Base-by-base conservation (phyloP, 2,329 filamentous ascomycete species). In the Tolypocladium tropicale region DNA sequence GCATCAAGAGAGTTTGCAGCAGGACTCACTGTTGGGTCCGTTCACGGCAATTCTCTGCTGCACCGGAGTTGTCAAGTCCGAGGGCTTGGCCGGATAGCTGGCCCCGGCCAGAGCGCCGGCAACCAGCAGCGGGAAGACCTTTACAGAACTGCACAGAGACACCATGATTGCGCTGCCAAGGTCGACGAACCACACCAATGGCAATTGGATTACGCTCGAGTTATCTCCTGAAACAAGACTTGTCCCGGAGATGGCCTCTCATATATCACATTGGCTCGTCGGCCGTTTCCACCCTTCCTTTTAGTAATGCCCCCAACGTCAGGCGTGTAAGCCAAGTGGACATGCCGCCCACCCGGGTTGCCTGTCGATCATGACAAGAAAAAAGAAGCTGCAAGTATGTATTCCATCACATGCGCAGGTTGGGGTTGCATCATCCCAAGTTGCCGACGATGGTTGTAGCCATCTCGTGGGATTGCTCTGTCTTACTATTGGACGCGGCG, bases 41-140 rank as follows among this genome's bases (percentile, higher is more conserved):
- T 75, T 75, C 12, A 81, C 69, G 21, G 78, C 74, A 54, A 82
- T 68, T 5, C 79, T 76, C 62, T 81, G 78, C 64, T 82, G 79
- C 21, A 75, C 71, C 3, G 79, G 79, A 2, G 79, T 82, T 3
- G 78, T 77, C 66, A 74, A 58, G 60, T 82, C 79, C 1, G 61
- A 46, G 1, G 79, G 79, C 37, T 74, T 74, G 7, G 72, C 52
- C 9, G 78, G 78, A 59, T 74, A 78, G 54, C 68, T 73, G n/a
- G 56, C 56, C 30, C 30, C 34, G n/a, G 54, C 58, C 23, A 50
- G 33, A 11, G 36, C 54, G 25, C 41, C 54, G 28, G n/a, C 43
- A 25, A 48, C 56, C n/a, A 56, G 30, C 23, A 59, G 36, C 34
- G 52, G 25, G 11, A 48, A 25, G 1, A 25, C 43, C n/a, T 18